Base-by-base conservation (phyloP, 1,284 basidiomycete genomes). In the Apiotrichum porosum region DNA sequence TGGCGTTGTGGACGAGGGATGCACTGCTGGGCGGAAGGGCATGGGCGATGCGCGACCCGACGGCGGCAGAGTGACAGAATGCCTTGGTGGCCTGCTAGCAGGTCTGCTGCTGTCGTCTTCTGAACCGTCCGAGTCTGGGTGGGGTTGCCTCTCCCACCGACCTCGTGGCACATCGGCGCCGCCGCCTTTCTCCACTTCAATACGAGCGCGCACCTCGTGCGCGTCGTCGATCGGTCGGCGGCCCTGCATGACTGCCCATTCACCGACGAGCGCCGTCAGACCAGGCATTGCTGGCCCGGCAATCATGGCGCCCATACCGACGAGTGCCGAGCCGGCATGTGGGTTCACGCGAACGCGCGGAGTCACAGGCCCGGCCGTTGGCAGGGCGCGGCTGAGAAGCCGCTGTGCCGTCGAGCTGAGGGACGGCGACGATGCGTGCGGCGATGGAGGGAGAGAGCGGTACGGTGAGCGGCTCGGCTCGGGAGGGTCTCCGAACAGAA, bases 401-500 rank as follows among this genome's bases (percentile, higher is more conserved):
- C 19, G n/a, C 21, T 18, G 47, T 8, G 22, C 21, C 30, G 35
- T 43, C 35, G 24, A 33, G 12, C 21, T 31, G 5, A 35, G 52
- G 30, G 52, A 52, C 19, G 51, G 42, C 12, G 52, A 51, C 22
- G 68, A 64, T 5, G 52, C 38, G 12, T 62, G 53, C 13, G 72
- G 65, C 10, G 66, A 63, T 9, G 66, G 60, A 63, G 51, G 77
- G 70, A 47, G 80, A 74, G 74, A 88, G 44, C 68, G 63, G 55
- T 75, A 90, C 5, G 88, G 85, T 13, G 81, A 78, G 26, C 77
- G 69, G 19, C 76, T 73, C 12, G 83, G 80, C 24, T 81, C 76
- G 9, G 88, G 83, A 22, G 86, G 79, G 71, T 97, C 90, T 51
- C 86, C 83, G 70, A 97, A 99, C 63, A 99, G 93, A 68, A 97